Base-by-base conservation (phyloP, 2,329 filamentous ascomycete genomes). In the Thielaviopsis euricoi region DNA sequence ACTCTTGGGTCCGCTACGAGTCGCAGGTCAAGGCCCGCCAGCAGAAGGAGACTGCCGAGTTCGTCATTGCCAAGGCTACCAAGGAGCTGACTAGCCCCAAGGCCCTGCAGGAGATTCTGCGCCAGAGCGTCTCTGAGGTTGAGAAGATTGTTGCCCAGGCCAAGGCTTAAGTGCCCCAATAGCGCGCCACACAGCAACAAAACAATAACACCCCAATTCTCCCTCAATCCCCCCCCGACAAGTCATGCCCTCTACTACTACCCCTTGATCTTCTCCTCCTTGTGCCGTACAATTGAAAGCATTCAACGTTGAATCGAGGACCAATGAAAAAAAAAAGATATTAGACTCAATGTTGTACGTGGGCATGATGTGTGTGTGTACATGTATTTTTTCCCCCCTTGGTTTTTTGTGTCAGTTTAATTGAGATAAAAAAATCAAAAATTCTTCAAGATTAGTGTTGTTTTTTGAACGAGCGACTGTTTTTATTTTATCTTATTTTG, bases 41-140 rank as follows among this genome's bases (percentile, higher is more conserved):
- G 80, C 93, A 98, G 82, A 85, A 81, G 75, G 93, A 98, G 81
- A 83, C 98, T 64, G 89, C 93, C 64, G 84, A 95, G 71, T 82
- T 77, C 73, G 79, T 98, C 74, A 97, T 98, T 69, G 83, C 86
- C 79, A 98, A 96, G 83, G 93, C 97, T 71, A 85, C 87, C 75
- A 97, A 97, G 83, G 91, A 97, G 81, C 83, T 98, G 60, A 88
- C 96, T 81, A 96, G 87, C 81, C 93, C 94, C 73, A 97, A 90
- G 83, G 81, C 85, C 65, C 84, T 98, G 67, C 89, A 96, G 80
- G 89, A 96, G 78, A 96, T 98, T 69, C 83, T 98, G 66, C 86
- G 93, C 77, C 93, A 98, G 81, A 95, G 89, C 73, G 82, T 98
- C 69, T 76, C 86, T 64, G 93, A 98, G 74, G 85, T 98, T 70